Evolutionary conservation across 805 yeast species (phyloP), one percentile per base, ranked within the genome.

Genomic region (Pichia heedii): DNA sequence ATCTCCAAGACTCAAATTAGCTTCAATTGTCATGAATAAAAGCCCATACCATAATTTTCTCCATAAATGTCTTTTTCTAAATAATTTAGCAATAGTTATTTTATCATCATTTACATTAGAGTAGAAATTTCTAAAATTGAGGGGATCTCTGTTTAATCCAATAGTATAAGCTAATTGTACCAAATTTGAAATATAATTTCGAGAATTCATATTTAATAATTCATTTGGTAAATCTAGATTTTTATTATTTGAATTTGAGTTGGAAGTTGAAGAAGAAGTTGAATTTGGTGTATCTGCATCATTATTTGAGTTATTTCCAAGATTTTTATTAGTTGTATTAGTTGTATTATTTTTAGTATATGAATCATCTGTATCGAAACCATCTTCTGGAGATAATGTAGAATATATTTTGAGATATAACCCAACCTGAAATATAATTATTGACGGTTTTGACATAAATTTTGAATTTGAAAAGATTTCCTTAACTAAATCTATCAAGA

Each of bases 341-440:
- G 67, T 61, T 19, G 45, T 18, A 16, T 22, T 36, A 41, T 50
- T 51, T 26, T 54, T 58, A 5, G 65, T 66, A 20, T 67, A 60
- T 3, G 69, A 63, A 48, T 69, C 75, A 46, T 63, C 69, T 33
- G 65, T 50, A 45, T 65, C 69, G 48, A 65, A 65, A 2, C 73
- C 74, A 48, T 74, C 79, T 48, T 79, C 81, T 1, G 84, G 81
- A 11, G 82, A 74, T 48, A 69, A 67, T 46, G 66, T 70, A 49
- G 68, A 71, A 60, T 79, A 81, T 36, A 71, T 57, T 47, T 77
- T 77, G 56, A 79, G 68, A 55, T 65, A 76, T 16, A 77, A 58
- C 1, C 77, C 79, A 53, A 77, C 76, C 54, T 81, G 87, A 27
- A 81, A 71, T 15, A 77, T 67, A 22, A 69, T 66, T 40, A 76